Evolutionary conservation across 495 filamentous ascomycete species (phyloP), one percentile per base, ranked within the genome.

Genomic region (Darksidea phi): DNA sequence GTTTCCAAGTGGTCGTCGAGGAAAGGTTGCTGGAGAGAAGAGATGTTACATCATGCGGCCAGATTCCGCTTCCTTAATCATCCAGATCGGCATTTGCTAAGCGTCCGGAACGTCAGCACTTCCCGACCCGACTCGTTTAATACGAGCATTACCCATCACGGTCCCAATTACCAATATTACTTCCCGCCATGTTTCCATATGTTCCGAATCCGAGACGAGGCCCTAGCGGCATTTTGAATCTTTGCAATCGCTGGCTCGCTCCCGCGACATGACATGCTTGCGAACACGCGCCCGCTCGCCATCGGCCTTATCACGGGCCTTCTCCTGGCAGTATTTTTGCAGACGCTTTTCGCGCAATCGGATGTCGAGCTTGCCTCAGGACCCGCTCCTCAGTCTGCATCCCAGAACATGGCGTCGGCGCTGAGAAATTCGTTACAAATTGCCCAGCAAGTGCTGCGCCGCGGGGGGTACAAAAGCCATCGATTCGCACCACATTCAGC

Each of bases 361-460:
- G 23, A n/a, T 15, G n/a, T 25, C 11, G 26, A 15, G 36, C 25
- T 17, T 38, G 18, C 38, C 15, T 11, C 34, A 2, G 13, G 18
- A 34, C 20, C 46, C 15, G 8, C 25, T 36, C 24, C 13, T 12
- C 32, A 15, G 45, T 21, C 34, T 28, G 20, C 28, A 18, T 46
- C 26, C 41, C 18, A 25, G 5, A 17, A 21, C 17, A 10, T 62
- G 13, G 46, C 46, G 20, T 13, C 36, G 34, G 52, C 58, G 61
- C 61, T 64, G 46, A 64, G 43, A 38, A 57, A 64, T 64, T 38
- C 54, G 48, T 59, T 64, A 58, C 61, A 58, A 64, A 64, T 53
- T 24, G 60, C 47, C 15, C 12, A 36, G 24, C 32, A 34, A 37
- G 55, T 25, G 1, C 37, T 57, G 15, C 47, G 23, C 15, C 28